A percentile compares a stretch with the other conserved stretches of the same genome.
Conservation (phyloP, 2,329 filamentous ascomycete genomes). For the Aspergillus tubingensis region DNA sequence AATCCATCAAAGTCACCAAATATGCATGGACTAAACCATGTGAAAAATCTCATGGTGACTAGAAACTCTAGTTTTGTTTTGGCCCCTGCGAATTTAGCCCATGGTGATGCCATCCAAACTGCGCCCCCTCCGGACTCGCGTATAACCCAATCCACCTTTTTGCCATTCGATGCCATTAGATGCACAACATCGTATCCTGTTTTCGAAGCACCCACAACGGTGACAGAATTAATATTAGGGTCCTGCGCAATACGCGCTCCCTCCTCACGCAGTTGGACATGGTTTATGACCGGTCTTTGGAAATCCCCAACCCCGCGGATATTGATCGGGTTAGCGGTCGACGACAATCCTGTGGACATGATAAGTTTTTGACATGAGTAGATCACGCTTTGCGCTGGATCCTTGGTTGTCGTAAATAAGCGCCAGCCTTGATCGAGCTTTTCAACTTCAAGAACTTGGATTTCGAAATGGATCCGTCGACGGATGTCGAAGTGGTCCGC, state of each 20-base stretch:
- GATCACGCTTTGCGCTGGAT: too few species aligned
- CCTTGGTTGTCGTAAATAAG: background rate
- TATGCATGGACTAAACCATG: background rate
- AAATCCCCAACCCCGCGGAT: background rate
- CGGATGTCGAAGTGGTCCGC: conserved; percentile 42
- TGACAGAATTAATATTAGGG: background rate
- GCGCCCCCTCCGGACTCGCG: conserved; percentile 25
- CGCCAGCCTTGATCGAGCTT: background rate
- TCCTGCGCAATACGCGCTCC: background rate
- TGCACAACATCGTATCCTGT: conserved; percentile 68
- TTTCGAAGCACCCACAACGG: conserved; percentile 43
- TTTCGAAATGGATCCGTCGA: background rate
- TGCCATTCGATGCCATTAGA: conserved; percentile 57
- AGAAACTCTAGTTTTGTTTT: background rate
- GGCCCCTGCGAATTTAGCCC: background rate
- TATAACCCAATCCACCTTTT: conserved; percentile 42
- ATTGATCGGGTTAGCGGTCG: background rate
- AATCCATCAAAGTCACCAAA: conserved; percentile 1
- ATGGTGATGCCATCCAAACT: conserved; percentile 14
- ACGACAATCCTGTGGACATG: background rate
- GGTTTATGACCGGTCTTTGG: background rate
- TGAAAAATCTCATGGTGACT: background rate
- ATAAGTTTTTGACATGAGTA: background rate
- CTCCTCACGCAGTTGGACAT: too few species aligned
- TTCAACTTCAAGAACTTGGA: background rate